Evolutionary conservation across 1,284 basidiomycete species (phyloP).

Genomic region (Mycosarcoma mackinlayi): DNA sequence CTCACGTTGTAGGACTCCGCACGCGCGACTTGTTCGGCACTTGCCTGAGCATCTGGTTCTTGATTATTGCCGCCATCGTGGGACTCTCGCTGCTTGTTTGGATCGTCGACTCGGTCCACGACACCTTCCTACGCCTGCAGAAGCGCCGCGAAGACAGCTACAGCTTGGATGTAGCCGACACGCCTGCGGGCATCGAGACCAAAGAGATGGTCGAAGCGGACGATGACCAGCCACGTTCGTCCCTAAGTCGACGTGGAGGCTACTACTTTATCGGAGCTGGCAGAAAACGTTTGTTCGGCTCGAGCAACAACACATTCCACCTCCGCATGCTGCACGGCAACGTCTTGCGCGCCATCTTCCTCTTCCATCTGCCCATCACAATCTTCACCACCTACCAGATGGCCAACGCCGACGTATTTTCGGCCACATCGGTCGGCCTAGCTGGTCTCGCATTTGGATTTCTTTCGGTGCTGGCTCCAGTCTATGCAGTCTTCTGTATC

Average conservation of each 20-base stretch:
- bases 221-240: conserved; percentile 30
- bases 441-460: conserved; percentile 81
- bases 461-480: conserved; percentile 82
- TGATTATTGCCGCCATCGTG: conserved; percentile 79
- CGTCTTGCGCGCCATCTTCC: conserved; percentile 84
- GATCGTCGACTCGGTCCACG: conserved; percentile 50
- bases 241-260: conserved; percentile 38
- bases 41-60: conserved; percentile 83
- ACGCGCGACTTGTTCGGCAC: conserved; percentile 86
- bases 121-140: conserved; percentile 29
- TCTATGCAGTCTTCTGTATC: conserved; percentile 79
- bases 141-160: conserved; percentile 49
- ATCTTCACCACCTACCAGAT: conserved; percentile 90
- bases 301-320: conserved; percentile 49
- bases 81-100: conserved; percentile 79
- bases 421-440: conserved; percentile 74
- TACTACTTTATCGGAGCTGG: conserved; percentile 40
- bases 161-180: conserved; percentile 16
- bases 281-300: conserved; percentile 26
- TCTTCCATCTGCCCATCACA: conserved; percentile 94
- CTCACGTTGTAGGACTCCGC: conserved; percentile 81
- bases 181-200: conserved; percentile 10
- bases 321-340: conserved; percentile 76
- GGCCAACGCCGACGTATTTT: conserved; percentile 73
- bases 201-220: conserved; percentile 26